Conservation (phyloP, 2,329 filamentous ascomycete genomes). For the Fusarium armeniacum region DNA sequence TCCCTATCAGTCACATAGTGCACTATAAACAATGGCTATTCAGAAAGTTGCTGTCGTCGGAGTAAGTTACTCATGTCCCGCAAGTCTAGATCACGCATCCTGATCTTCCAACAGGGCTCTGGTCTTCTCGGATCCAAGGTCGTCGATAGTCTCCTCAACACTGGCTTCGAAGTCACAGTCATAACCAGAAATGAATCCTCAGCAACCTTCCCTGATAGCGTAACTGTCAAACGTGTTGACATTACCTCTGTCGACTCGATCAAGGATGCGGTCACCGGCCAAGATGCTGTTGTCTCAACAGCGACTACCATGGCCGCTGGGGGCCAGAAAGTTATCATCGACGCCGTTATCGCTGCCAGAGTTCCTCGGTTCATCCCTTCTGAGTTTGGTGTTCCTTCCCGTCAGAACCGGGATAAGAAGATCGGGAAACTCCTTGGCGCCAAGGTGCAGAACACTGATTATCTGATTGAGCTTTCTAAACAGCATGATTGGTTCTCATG, state of each 20-base stretch:
- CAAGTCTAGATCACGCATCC: rapidly evolving
- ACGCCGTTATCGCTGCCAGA: conserved; percentile 3
- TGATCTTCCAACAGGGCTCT: conserved; percentile 1
- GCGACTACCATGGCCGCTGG: conserved; percentile 3
- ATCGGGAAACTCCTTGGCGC: conserved; percentile 4
- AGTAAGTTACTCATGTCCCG: neutral
- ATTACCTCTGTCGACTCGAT: neutral
- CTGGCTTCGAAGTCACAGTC: conserved; percentile 1
- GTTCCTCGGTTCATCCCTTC: conserved; percentile 15
- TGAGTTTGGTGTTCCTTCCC: conserved; percentile 22
- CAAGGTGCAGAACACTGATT: conserved; percentile 19
- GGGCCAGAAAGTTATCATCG: conserved; percentile 2
- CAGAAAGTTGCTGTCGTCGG: conserved; percentile 17
- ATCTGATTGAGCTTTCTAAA: conserved; percentile 15
- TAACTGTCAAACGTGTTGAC: conserved; percentile 1
- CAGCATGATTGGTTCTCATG: conserved; percentile 24
- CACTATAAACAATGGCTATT: neutral
- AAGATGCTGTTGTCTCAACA: conserved; percentile 12
- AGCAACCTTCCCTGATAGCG: neutral
- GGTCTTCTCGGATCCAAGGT: conserved; percentile 19
- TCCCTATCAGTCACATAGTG: neutral
- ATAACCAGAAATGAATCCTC: conserved; percentile 17
- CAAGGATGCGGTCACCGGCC: neutral
- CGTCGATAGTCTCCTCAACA: conserved; percentile 6
- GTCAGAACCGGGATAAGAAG: conserved; percentile 6